phyloP scores from a whole-genome alignment of 331 rosid genomes.

The Quercus tomentella region DNA sequence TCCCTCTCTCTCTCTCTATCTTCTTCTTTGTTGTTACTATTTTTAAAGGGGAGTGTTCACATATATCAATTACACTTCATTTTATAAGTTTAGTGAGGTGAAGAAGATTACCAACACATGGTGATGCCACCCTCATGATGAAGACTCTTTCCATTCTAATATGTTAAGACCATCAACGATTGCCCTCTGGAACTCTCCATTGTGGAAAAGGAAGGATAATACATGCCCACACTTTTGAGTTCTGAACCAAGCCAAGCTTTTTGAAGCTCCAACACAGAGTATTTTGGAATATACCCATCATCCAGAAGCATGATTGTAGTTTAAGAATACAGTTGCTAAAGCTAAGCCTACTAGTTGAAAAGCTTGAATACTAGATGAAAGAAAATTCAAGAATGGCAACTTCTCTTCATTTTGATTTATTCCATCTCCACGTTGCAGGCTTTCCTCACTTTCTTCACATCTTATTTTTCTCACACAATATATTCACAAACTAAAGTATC shows the following conservation, averaged over 20 bases:
- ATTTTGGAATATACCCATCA: slow-evolving; percentile 89
- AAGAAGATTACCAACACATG: slow-evolving; percentile 15
- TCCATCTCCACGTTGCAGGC: no score
- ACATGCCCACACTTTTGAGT: slow-evolving; percentile 96
- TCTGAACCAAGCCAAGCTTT: slow-evolving; percentile 96
- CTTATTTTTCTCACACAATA: no score
- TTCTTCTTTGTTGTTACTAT: no score
- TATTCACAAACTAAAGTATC: no score
- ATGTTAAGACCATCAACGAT: slow-evolving; percentile 71
- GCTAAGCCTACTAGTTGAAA: not conserved
- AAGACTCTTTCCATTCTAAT: slow-evolving; percentile 65
- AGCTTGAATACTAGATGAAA: no score
- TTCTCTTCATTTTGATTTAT: no score
- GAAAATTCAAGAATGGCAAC: no score
- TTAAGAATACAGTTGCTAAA: not conserved
- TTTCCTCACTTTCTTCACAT: no score
- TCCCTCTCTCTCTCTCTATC: not conserved
- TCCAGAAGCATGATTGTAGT: slow-evolving; percentile 46
- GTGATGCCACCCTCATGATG: slow-evolving; percentile 27
- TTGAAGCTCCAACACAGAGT: slow-evolving; percentile 78
- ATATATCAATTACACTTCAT: slow-evolving; percentile 10
- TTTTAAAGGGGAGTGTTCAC: not conserved
- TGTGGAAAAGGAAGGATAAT: slow-evolving; percentile 88
- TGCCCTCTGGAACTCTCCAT: slow-evolving; percentile 68
- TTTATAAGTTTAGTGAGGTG: slow-evolving; percentile 20